Evolutionary conservation across 352 stramenopile genomes (phyloP).

Genomic region (Phytopythium aichiense): DNA sequence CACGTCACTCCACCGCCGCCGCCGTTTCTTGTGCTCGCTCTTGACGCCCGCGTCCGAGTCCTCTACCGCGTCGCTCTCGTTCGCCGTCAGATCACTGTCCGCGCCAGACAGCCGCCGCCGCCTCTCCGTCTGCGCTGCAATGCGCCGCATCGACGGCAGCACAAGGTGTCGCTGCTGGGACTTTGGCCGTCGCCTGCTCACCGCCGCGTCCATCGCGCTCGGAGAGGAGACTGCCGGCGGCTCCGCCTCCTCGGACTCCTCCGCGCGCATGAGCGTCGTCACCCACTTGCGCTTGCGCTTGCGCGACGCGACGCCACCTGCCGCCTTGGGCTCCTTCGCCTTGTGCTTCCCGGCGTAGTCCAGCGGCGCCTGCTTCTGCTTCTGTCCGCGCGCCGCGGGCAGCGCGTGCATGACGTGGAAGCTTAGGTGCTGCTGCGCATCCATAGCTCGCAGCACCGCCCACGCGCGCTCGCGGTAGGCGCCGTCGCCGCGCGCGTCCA

Average conservation of each 20-base stretch:
- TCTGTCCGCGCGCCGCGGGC: neutral
- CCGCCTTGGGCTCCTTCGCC: slow-evolving; percentile 11
- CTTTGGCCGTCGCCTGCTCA: slow-evolving; percentile 9
- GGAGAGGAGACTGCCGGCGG: neutral
- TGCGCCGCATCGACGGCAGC: slow-evolving; percentile 44
- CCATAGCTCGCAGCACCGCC: slow-evolving; percentile 55
- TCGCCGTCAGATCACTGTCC: slow-evolving; percentile 16
- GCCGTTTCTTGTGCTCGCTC: slow-evolving; percentile 5
- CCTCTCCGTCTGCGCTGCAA: slow-evolving; percentile 41
- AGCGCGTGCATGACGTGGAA: slow-evolving; percentile 65
- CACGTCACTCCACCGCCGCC: slow-evolving; percentile 8
- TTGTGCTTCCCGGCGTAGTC: neutral
- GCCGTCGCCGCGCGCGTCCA: slow-evolving; percentile 51
- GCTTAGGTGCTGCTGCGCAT: slow-evolving; percentile 28
- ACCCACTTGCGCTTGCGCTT: slow-evolving; percentile 72
- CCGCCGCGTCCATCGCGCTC: neutral
- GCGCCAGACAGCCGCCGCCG: slow-evolving; percentile 20
- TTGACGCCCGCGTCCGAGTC: neutral
- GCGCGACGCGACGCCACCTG: neutral
- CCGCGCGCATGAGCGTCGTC: slow-evolving; percentile 38
- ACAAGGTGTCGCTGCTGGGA: slow-evolving; percentile 32
- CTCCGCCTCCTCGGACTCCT: slow-evolving; percentile 4
- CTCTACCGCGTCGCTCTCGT: neutral
- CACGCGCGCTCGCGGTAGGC: slow-evolving; percentile 58
- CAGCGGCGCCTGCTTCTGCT: neutral